Percentiles rank a stretch among this genome's conserved stretches.
phyloP scores from a whole-genome alignment of 2,329 filamentous ascomycete species.

The Aspergillus pseudoglaucus region DNA sequence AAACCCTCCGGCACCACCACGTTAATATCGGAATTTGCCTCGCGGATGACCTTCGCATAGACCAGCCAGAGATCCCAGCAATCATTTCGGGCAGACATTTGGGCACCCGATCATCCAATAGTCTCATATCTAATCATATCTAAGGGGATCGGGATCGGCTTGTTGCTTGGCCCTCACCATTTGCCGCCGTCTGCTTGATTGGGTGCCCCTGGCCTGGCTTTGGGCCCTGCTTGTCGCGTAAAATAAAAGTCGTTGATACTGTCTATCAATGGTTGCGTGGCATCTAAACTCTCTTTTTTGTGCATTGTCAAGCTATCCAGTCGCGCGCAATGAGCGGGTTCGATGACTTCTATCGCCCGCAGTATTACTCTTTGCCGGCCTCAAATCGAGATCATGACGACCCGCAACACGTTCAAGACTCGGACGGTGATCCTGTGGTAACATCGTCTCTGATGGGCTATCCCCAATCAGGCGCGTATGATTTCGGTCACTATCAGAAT shows the following conservation, averaged over 20 bases:
- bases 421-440: slow-evolving; percentile 1
- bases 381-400: slow-evolving; percentile 8
- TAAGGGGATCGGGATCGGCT: too few relatives aligned
- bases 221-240: too few relatives aligned
- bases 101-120: too few relatives aligned
- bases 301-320: slow-evolving; percentile 7
- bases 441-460: slow-evolving; percentile 10
- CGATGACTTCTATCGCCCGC: slow-evolving; percentile 6
- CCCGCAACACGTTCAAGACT: not conserved
- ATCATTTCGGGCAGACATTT: too few relatives aligned
- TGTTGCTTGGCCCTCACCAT: too few relatives aligned
- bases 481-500: slow-evolving; percentile 7
- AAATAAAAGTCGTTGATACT: too few relatives aligned
- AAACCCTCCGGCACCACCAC: too few relatives aligned
- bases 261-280: not conserved
- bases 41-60: not conserved
- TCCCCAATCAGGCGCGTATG: slow-evolving; percentile 10
- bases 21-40: not conserved
- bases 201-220: too few relatives aligned
- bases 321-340: slow-evolving; percentile 8
- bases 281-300: not conserved
- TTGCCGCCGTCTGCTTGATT: too few relatives aligned
- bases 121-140: too few relatives aligned
- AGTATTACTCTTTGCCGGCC: not conserved
- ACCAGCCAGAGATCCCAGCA: too few relatives aligned